Evolutionary conservation across 306 rosid genomes (phyloP), one percentile per base, ranked within the genome.

Genomic region (Acacia crassicarpa): DNA sequence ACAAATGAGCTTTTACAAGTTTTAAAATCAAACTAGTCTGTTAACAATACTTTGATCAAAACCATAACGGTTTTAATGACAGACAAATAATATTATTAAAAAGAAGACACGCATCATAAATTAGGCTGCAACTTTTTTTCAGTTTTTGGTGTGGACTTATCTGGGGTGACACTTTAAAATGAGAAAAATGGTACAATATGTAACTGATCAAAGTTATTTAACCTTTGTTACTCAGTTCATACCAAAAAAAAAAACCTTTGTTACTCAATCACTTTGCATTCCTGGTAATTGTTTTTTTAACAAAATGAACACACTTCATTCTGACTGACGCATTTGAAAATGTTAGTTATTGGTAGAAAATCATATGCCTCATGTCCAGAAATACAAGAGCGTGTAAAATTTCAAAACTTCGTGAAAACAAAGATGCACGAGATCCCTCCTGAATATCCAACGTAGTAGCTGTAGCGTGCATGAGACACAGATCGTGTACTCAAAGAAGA

Each of bases 401-500:
- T 38, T 9, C 10, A 40, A n/a, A 38, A 40, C 49, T 19, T 35
- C 7, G 13, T 67, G 9, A 40, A 35, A 40, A 32, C 32, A 17
- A 66, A 4, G 51, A 40, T 40, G 30, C 11, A 9, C 32, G 25
- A 68, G 30, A 68, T 43, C 14, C 45, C 43, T 33, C 71, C 14
- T 35, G 12, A 66, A 32, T 66, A 66, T 33, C 70, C 23, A 66
- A 66, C 15, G 71, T 33, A 8, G 23, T 66, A 33, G 23, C 45
- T 66, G 23, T 33, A 16, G 45, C 51, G 32, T 40, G 73, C 73
- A 40, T 68, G 73, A 19, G 73, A 68, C 46, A 19, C 8, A 67
- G 65, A n/a, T 58, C 30, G 15, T 58, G 65, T 8, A 83, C 67
- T 66, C 15, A 81, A 79, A 83, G 69, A 93, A 88, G 97, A 70